Base-by-base conservation (phyloP, 2,329 filamentous ascomycete genomes). In the Diplodia corticola region DNA sequence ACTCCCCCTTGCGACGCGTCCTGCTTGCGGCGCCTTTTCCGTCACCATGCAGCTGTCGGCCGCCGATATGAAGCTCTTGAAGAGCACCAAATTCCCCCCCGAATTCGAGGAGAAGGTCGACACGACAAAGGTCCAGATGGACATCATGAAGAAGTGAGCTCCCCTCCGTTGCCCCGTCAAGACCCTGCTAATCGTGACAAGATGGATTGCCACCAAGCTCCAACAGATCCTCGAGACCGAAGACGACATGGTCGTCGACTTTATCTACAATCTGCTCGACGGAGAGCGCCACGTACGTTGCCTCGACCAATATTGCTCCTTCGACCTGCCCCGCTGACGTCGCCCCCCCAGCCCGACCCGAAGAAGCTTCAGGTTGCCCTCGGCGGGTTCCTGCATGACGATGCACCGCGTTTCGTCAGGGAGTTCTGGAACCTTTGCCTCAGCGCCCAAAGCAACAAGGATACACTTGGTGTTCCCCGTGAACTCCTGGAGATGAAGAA, bases 401-500 rank as follows among this genome's bases (percentile, higher is more conserved):
- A 98, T 71, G 95, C 93, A 0, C 84, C 92, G 1, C 80, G 84
- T 0, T 99, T 99, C 75, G 97, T 94, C 78, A 94, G 96, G 76
- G 92, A 97, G 69, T 80, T 99, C 13, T 99, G 95, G 95, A 91
- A 89, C 67, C 82, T 99, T 20, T 91, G 94, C 72, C 81, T 99
- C 53, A 97, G 93, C 77, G 95, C 93, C 10, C 95, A 99, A 78
- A 83, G 86, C 48, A 97, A 89, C 76, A 88, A 92, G 0, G 91
- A 95, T 75, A 54, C 63, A 15, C 26, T 61, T 7, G 95, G 95
- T 64, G 93, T 99, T 13, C 94, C 95, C 0, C 94, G 96, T 78
- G 93, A 97, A 78, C 84, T 99, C 49, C 81, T 99, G 2, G 95
- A 99, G 77, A 93, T 94, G 0, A 99, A 99, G 83, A 99, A 98